Conservation (phyloP, 306 rosid species). For the Boehmeria nivea region DNA sequence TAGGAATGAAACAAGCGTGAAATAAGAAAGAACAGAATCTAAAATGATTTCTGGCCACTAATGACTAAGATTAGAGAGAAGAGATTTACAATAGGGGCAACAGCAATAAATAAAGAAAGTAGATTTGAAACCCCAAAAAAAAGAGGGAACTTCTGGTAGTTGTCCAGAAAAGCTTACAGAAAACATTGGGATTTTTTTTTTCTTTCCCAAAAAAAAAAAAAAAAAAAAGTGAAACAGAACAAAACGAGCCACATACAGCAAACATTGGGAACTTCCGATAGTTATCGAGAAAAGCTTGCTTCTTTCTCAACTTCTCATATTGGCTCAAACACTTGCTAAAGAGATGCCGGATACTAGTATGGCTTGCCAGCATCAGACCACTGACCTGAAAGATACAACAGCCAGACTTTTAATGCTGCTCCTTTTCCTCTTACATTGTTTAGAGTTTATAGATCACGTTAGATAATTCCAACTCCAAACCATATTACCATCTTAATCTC, state of each 20-base stretch:
- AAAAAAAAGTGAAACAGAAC: slow-evolving; percentile 11
- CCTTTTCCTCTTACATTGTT: not conserved
- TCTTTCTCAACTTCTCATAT: slow-evolving; percentile 88
- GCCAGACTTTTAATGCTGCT: not conserved
- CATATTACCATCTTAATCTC: not conserved
- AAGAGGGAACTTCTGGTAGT: no score
- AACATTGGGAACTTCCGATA: slow-evolving; percentile 99
- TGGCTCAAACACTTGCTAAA: slow-evolving; percentile 97
- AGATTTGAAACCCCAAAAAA: no score
- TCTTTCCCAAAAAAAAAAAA: no score
- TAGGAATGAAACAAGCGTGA: not conserved
- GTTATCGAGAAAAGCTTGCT: slow-evolving; percentile 96
- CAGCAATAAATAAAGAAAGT: no score
- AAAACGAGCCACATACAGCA: slow-evolving; percentile 60
- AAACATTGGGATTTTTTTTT: no score
- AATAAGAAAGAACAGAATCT: not conserved
- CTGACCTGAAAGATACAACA: slow-evolving; percentile 65
- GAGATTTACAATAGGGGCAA: no score
- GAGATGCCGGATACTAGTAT: slow-evolving; percentile 95
- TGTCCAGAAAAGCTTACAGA: no score
- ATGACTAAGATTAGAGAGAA: no score
- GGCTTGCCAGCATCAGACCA: slow-evolving; percentile 97
- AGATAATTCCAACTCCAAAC: not conserved
- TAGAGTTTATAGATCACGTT: not conserved
- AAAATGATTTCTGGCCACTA: no score